phyloP scores from a whole-genome alignment of 148 eudicot species.

The Silene latifolia region DNA sequence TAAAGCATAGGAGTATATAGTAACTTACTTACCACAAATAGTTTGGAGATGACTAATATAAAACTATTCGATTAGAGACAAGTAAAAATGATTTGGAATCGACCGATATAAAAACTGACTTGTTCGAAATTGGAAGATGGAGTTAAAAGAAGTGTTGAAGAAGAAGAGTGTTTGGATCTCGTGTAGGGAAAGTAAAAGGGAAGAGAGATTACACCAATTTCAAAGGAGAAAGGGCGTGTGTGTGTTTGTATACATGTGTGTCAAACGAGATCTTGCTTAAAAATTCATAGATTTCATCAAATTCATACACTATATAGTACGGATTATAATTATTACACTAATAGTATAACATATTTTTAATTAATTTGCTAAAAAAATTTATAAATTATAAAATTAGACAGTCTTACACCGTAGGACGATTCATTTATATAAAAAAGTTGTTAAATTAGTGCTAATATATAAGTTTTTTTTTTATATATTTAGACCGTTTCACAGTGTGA shows the following conservation, averaged over 20 bases:
- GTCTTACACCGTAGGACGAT: too few relatives aligned
- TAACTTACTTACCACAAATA: background rate
- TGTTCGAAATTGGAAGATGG: background rate
- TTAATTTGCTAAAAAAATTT: too few relatives aligned
- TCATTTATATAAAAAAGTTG: too few relatives aligned
- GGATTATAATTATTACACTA: too few relatives aligned
- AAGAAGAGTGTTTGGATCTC: conserved; percentile 53
- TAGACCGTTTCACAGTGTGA: too few relatives aligned
- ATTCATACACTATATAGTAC: background rate
- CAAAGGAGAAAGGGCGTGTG: conserved; percentile 31
- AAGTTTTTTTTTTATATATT: too few relatives aligned
- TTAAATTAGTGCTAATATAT: too few relatives aligned
- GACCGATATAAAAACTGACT: background rate
- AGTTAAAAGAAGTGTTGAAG: background rate
- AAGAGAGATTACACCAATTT: conserved; percentile 34
- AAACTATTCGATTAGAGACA: background rate
- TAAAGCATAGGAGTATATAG: too few relatives aligned
- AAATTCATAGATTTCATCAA: conserved; percentile 38
- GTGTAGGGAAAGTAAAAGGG: conserved; percentile 36
- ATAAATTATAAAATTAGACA: too few relatives aligned
- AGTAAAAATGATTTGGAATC: background rate
- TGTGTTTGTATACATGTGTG: background rate
- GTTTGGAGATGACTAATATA: background rate
- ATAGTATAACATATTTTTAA: too few relatives aligned
- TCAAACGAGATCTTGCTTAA: conserved; percentile 46